Conservation (phyloP, 2,329 filamentous ascomycete genomes). For the Claviceps maximensis region DNA sequence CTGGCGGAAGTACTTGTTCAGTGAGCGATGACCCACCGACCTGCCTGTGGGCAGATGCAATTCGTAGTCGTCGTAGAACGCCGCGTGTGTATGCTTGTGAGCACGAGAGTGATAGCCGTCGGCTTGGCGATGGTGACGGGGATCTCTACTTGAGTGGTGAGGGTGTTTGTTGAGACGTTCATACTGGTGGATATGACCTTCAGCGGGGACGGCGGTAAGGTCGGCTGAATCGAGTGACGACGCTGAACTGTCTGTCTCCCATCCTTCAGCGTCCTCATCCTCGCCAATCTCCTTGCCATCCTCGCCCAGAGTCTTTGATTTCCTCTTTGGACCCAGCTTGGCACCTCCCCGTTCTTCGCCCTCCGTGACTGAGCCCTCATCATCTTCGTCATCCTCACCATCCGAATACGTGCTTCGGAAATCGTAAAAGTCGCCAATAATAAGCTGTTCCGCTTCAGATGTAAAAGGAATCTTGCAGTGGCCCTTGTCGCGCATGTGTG, state of each 20-base stretch:
- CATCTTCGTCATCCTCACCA: constrained; percentile 50
- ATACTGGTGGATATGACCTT: constrained; percentile 57
- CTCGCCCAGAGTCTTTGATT: constrained; percentile 35
- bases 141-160: constrained; percentile 61
- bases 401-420: constrained; percentile 94
- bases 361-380: constrained; percentile 28
- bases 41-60: constrained; percentile 84
- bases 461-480: constrained; percentile 95
- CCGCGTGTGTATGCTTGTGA: constrained; percentile 58
- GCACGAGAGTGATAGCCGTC: constrained; percentile 76
- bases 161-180: constrained; percentile 58
- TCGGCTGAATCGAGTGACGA: constrained; percentile 82
- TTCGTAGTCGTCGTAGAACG: constrained; percentile 87
- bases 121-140: constrained; percentile 57
- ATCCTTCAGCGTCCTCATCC: constrained; percentile 56
- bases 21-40: constrained; percentile 76
- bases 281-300: constrained; percentile 39
- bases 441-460: constrained; percentile 77
- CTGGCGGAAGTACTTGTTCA: constrained; percentile 82
- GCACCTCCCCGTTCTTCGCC: constrained; percentile 44
- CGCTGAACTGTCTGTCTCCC: constrained; percentile 90
- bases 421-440: constrained; percentile 94
- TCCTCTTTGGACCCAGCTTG: constrained; percentile 53
- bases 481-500: constrained; percentile 92
- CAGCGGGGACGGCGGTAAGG: constrained; percentile 64